phyloP scores from a whole-genome alignment of 1,284 basidiomycete species.

The Thelephora terrestris region DNA sequence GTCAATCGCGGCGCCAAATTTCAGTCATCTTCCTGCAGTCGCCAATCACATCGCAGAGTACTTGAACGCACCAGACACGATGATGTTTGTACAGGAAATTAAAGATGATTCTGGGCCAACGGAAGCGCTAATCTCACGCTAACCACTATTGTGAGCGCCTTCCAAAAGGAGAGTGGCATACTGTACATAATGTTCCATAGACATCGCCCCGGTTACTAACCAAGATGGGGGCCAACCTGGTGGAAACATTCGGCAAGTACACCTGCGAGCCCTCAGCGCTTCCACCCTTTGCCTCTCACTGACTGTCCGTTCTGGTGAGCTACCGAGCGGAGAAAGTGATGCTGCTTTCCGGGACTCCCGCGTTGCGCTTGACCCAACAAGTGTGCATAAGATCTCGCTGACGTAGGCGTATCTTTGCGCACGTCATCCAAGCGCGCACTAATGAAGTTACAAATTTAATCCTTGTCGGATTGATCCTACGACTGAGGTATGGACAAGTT shows the following conservation, averaged over 20 bases:
- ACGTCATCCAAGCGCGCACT: background rate
- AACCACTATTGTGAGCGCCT: conserved; percentile 37
- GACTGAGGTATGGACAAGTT: conserved; percentile 44
- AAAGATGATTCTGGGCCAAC: conserved; percentile 51
- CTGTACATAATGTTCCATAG: conserved; percentile 38
- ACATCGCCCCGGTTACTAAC: conserved; percentile 42
- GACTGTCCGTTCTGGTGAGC: conserved; percentile 15
- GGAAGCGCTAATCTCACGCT: conserved; percentile 47
- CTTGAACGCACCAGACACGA: conserved; percentile 45
- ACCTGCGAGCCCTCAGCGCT: conserved; percentile 27
- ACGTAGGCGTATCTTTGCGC: no score
- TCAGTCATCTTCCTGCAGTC: conserved; percentile 35
- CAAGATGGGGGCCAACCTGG: conserved; percentile 56
- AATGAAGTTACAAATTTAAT: conserved; percentile 35
- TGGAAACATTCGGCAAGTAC: conserved; percentile 55
- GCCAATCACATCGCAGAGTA: conserved; percentile 45
- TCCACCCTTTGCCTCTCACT: background rate
- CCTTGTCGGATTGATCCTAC: conserved; percentile 54
- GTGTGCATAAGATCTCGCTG: no score
- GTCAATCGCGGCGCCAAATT: conserved; percentile 41
- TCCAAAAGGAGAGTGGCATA: conserved; percentile 32
- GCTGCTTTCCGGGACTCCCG: conserved; percentile 38
- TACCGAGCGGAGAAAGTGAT: conserved; percentile 40
- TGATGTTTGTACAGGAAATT: conserved; percentile 58
- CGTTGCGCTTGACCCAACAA: no score